phyloP scores from a whole-genome alignment of 2,329 filamentous ascomycete genomes.

The Juglanconis oblonga region DNA sequence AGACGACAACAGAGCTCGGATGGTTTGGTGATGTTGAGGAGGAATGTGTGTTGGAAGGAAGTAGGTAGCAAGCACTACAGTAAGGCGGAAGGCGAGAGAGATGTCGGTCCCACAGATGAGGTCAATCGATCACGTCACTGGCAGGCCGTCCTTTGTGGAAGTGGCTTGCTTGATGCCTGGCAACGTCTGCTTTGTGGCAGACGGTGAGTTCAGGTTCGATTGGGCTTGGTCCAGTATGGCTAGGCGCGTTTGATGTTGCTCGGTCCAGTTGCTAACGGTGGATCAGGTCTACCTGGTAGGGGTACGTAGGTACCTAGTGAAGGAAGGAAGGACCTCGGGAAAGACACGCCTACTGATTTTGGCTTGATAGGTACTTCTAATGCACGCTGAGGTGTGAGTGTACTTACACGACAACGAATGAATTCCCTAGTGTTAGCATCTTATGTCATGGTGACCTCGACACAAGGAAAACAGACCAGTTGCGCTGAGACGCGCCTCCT shows the following conservation, averaged over 20 bases:
- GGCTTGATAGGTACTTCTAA: background rate
- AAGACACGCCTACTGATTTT: background rate
- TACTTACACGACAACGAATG: background rate
- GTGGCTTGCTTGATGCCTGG: conserved; percentile 6
- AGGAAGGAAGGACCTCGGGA: background rate
- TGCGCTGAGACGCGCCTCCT: background rate
- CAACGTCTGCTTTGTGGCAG: background rate
- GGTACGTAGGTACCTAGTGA: background rate
- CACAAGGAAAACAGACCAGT: background rate
- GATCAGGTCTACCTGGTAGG: background rate
- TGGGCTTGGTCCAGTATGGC: background rate
- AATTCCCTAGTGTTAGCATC: too few species aligned
- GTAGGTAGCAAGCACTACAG: background rate
- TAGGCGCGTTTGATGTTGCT: background rate
- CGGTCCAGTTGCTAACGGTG: background rate
- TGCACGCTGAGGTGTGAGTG: background rate
- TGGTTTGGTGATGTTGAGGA: background rate
- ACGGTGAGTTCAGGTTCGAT: background rate
- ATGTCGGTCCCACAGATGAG: background rate
- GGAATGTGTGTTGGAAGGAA: background rate
- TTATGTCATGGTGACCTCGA: background rate
- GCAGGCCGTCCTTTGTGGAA: background rate
- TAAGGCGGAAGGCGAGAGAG: background rate
- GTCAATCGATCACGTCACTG: conserved; percentile 13
- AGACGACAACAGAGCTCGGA: background rate